Evolutionary conservation across 306 rosid species (phyloP).

Genomic region (Calophaca sinica): DNA sequence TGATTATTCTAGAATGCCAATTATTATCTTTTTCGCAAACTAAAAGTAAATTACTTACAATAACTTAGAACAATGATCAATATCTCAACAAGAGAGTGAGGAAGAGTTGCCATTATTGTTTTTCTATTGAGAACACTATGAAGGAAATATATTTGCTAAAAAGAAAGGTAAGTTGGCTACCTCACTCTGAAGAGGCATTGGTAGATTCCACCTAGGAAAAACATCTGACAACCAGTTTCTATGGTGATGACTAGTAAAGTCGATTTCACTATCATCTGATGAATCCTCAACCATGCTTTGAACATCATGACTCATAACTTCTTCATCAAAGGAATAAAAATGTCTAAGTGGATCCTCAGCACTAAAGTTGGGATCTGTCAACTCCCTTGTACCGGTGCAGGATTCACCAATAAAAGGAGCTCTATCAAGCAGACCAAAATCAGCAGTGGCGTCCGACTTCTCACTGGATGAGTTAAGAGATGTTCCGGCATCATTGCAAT

Average conservation of each 20-base stretch:
- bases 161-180: slow-evolving; percentile 48
- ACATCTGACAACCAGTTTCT: slow-evolving; percentile 56
- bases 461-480: slow-evolving; percentile 55
- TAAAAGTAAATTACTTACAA: slow-evolving; percentile 15
- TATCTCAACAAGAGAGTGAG: background rate
- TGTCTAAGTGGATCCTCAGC: slow-evolving; percentile 54
- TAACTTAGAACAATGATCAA: slow-evolving; percentile 21
- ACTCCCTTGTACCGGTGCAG: slow-evolving; percentile 45
- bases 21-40: background rate
- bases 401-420: slow-evolving; percentile 53
- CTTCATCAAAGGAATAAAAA: slow-evolving; percentile 57
- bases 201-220: slow-evolving; percentile 53
- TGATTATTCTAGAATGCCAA: slow-evolving; percentile 25
- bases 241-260: slow-evolving; percentile 49
- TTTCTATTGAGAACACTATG: slow-evolving; percentile 21
- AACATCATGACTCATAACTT: slow-evolving; percentile 54
- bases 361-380: slow-evolving; percentile 51
- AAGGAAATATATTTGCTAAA: slow-evolving; percentile 25
- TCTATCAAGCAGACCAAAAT: slow-evolving; percentile 50
- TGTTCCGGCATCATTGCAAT: slow-evolving; percentile 63
- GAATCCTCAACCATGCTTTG: slow-evolving; percentile 71
- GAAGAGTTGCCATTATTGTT: slow-evolving; percentile 26
- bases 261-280: slow-evolving; percentile 69
- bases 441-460: slow-evolving; percentile 51
- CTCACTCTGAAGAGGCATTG: slow-evolving; percentile 59